Percentiles rank a stretch among this genome's conserved stretches.
phyloP scores from a whole-genome alignment of 2,329 filamentous ascomycete genomes.

The Colletotrichum viniferum region DNA sequence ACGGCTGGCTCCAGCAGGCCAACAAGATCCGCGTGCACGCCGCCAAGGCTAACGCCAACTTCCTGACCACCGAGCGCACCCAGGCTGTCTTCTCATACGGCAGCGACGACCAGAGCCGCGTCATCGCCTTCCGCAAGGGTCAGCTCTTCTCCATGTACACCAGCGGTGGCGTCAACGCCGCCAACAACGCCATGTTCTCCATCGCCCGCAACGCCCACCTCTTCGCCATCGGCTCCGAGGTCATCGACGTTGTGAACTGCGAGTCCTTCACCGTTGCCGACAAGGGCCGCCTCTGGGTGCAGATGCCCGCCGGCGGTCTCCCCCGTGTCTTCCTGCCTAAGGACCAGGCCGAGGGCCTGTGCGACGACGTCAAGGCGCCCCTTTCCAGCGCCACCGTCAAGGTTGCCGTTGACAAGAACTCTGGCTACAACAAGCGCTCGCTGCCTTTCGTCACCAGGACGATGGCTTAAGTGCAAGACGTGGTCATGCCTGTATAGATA shows the following conservation, averaged over 20 bases:
- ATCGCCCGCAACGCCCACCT: conserved; percentile 36
- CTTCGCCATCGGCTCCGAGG: conserved; percentile 34
- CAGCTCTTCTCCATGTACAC: conserved; percentile 35
- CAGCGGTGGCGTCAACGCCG: conserved; percentile 40
- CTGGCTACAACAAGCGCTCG: conserved; percentile 7
- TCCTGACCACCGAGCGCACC: conserved; percentile 7
- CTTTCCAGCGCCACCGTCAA: conserved; percentile 7
- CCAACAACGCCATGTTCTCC: conserved; percentile 33
- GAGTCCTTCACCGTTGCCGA: conserved; percentile 12
- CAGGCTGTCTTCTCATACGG: conserved; percentile 12
- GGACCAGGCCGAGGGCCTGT: conserved; percentile 14
- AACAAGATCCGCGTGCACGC: conserved; percentile 50
- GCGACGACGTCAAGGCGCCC: conserved; percentile 12
- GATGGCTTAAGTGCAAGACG: not conserved
- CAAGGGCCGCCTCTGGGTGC: conserved; percentile 16
- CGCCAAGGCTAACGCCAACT: not conserved
- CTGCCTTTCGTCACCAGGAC: not conserved
- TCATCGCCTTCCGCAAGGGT: conserved; percentile 19
- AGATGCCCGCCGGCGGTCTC: conserved; percentile 17
- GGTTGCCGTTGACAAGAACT: conserved; percentile 18
- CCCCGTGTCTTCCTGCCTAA: conserved; percentile 16
- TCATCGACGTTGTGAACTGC: conserved; percentile 51
- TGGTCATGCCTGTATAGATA: not conserved
- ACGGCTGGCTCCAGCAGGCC: conserved; percentile 47
- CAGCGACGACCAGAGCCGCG: conserved; percentile 7